These are phyloP conservation scores for Colletotrichum cuscutae DNA, from an alignment of 2,329 filamentous ascomycete species.

Conservation along the genomic window DNA sequence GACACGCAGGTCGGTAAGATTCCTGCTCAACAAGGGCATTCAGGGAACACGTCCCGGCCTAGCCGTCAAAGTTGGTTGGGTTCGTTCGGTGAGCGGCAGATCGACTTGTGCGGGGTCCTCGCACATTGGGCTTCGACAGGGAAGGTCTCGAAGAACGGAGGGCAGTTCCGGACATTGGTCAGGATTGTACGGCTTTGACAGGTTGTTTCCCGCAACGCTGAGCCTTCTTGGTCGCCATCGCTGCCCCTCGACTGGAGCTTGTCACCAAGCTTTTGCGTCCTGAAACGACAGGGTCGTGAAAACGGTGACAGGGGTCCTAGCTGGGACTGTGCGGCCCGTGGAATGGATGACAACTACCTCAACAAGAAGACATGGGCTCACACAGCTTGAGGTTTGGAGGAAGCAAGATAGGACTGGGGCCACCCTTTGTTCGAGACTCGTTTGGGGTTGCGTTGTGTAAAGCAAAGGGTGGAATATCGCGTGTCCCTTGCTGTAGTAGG, in stretches of 20 bases:
- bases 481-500: not conserved
- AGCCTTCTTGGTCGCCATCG: not conserved
- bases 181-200: constrained; percentile 9
- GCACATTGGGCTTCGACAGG: constrained; percentile 20
- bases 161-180: constrained; percentile 8
- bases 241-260: constrained; percentile 15
- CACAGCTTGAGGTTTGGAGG: not conserved
- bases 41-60: not conserved
- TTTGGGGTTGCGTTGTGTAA: not conserved
- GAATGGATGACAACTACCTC: constrained; percentile 15
- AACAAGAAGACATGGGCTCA: constrained; percentile 5
- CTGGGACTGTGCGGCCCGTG: constrained; percentile 20
- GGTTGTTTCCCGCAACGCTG: not conserved
- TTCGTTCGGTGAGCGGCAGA: constrained; percentile 23
- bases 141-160: not conserved
- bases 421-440: not conserved
- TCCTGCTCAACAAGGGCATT: not conserved
- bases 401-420: not conserved
- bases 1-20: not conserved
- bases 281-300: constrained; percentile 31
- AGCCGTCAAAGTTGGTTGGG: constrained; percentile 13
- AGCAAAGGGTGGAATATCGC: not conserved
- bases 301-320: constrained; percentile 20
- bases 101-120: constrained; percentile 28
- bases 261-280: constrained; percentile 31